Percentiles rank a stretch among this genome's conserved stretches.
Conservation (phyloP, 768 basidiomycete genomes). For the Collybiopsis luxurians region DNA sequence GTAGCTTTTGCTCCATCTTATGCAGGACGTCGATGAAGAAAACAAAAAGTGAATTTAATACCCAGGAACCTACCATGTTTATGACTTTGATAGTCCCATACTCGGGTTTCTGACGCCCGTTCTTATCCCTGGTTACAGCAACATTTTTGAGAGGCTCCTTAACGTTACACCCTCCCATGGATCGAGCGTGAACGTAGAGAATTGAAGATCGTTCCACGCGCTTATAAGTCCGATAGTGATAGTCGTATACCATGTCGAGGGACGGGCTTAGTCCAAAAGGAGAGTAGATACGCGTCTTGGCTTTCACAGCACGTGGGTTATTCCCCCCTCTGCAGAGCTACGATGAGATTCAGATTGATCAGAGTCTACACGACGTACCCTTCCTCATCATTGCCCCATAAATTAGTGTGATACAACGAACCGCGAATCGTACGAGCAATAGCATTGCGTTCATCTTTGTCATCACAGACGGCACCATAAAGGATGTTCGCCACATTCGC, state of each 20-base stretch:
- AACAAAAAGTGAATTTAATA: neutral
- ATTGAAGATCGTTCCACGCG: conserved; percentile 6
- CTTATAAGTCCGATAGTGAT: conserved; percentile 9
- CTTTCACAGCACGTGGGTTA: conserved; percentile 12
- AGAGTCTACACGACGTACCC: conserved; percentile 7
- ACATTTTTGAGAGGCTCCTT: conserved; percentile 6
- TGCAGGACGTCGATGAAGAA: neutral
- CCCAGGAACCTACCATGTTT: conserved; percentile 10
- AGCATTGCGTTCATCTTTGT: conserved; percentile 9
- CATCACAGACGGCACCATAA: conserved; percentile 8
- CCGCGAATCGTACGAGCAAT: conserved; percentile 12
- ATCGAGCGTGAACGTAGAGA: neutral
- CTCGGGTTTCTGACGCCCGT: conserved; percentile 12
- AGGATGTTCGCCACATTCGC: conserved; percentile 10
- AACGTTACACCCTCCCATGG: conserved; percentile 3
- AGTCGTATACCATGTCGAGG: conserved; percentile 13
- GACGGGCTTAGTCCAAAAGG: conserved; percentile 13
- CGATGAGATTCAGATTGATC: neutral
- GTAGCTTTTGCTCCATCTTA: conserved; percentile 10
- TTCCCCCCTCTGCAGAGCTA: conserved; percentile 8
- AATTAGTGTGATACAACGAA: conserved; percentile 12
- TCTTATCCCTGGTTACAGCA: conserved; percentile 9
- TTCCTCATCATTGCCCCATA: conserved; percentile 16
- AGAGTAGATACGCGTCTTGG: conserved; percentile 14
- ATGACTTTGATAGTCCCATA: conserved; percentile 10